A percentile compares a stretch with the other conserved stretches of the same genome.
phyloP scores from a whole-genome alignment of 2,329 filamentous ascomycete species.

The Diaporthe sp. region DNA sequence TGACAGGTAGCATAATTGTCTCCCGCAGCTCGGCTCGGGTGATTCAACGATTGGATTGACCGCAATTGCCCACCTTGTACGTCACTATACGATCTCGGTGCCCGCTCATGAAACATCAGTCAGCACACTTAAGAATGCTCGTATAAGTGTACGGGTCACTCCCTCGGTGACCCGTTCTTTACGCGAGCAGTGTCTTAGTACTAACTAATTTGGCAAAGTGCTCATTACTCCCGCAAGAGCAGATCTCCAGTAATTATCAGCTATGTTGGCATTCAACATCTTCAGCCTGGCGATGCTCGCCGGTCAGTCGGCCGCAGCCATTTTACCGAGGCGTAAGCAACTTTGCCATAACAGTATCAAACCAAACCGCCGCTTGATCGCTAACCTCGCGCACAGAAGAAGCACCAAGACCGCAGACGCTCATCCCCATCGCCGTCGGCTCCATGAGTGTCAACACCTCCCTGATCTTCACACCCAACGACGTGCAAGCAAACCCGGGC shows the following conservation, averaged over 20 bases:
- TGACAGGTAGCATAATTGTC: not conserved
- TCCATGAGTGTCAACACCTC: slow-evolving; percentile 21
- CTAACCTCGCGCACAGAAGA: slow-evolving; percentile 6
- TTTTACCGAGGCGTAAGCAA: not conserved
- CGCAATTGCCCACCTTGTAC: not conserved
- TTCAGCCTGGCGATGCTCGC: not conserved
- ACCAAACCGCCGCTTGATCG: not conserved
- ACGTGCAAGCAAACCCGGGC: slow-evolving; percentile 9
- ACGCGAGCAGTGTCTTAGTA: not conserved
- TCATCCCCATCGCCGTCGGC: slow-evolving; percentile 17
- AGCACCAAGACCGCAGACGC: not conserved
- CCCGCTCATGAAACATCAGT: not conserved
- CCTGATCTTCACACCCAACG: slow-evolving; percentile 19
- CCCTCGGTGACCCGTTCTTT: not conserved
- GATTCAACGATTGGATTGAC: too few relatives aligned
- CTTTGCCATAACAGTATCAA: too few relatives aligned
- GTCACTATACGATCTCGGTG: not conserved
- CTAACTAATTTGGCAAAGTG: not conserved
- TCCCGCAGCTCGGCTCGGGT: not conserved
- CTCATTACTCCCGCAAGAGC: not conserved
- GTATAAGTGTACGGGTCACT: not conserved
- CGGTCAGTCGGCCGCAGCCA: not conserved
- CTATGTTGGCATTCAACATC: not conserved
- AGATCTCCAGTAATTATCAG: not conserved
- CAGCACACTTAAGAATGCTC: not conserved